Conservation (phyloP, 306 rosid genomes). For the Fragaria ananassa region DNA sequence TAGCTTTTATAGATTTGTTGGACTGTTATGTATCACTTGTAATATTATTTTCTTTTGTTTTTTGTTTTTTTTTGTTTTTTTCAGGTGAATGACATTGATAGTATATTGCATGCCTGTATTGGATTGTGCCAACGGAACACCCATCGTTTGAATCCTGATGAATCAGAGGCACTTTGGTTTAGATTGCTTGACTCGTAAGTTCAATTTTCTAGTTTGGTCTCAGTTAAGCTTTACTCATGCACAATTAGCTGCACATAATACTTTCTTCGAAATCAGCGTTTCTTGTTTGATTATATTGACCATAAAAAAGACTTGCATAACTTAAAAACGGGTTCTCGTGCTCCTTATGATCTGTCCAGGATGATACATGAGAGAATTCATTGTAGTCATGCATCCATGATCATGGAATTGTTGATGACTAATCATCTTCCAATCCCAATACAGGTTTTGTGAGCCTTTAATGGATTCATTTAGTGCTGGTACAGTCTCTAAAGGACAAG, state of each 20-base stretch:
- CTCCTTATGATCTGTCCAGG: constrained; percentile 1
- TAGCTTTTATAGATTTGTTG: constrained; percentile 16
- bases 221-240: constrained; percentile 6
- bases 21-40: constrained; percentile 16
- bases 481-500: constrained; percentile 39
- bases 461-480: constrained; percentile 51
- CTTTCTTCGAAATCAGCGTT: not conserved
- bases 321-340: not conserved
- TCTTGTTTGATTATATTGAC: constrained; percentile 6
- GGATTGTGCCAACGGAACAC: constrained; percentile 96
- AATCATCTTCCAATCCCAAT: constrained; percentile 27
- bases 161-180: constrained; percentile 93
- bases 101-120: constrained; percentile 73
- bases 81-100: constrained; percentile 59
- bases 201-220: constrained; percentile 14
- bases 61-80: constrained; percentile 13
- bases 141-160: constrained; percentile 92
- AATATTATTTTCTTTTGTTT: constrained; percentile 11
- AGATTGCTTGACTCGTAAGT: constrained; percentile 93
- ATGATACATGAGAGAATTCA: not conserved
- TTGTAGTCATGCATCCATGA: not conserved
- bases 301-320: not conserved
- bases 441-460: constrained; percentile 89
- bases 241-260: not conserved
- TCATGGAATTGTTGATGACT: not conserved